These are phyloP conservation scores for Thermomucor indicae-seudaticae DNA, from an alignment of 371 early-diverging fungal genomes.

Conservation along the genomic window DNA sequence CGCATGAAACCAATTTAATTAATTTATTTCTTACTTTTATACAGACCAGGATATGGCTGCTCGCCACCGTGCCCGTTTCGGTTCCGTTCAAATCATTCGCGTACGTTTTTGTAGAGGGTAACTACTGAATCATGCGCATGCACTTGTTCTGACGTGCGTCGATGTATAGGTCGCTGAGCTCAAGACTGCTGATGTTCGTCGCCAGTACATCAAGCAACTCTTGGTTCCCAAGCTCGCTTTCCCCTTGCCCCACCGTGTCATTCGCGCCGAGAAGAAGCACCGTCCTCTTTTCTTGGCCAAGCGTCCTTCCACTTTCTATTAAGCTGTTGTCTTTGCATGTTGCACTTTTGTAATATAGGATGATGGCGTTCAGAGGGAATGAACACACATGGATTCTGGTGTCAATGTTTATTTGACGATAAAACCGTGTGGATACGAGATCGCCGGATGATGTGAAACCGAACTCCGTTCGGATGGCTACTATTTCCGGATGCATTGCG, in stretches of 20 bases:
- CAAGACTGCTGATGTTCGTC: conserved; percentile 87
- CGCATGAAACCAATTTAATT: background rate
- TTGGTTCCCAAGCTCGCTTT: conserved; percentile 86
- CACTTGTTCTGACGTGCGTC: background rate
- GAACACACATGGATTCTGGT: too few relatives aligned
- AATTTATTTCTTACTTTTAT: background rate
- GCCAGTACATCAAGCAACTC: conserved; percentile 97
- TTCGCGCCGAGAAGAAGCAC: conserved; percentile 67
- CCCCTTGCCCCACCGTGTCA: conserved; percentile 97
- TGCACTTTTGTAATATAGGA: too few relatives aligned
- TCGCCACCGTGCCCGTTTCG: conserved; percentile 98
- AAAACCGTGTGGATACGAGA: too few relatives aligned
- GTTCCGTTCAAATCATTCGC: conserved; percentile 97
- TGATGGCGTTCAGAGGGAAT: too few relatives aligned
- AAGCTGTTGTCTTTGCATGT: too few relatives aligned
- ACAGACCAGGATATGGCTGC: conserved; percentile 98
- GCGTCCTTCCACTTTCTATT: conserved; percentile 90
- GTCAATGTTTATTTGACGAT: too few relatives aligned
- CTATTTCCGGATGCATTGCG: too few relatives aligned
- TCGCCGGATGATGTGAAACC: too few relatives aligned
- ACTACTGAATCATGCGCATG: background rate
- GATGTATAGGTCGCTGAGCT: conserved; percentile 70
- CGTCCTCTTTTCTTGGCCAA: conserved; percentile 83
- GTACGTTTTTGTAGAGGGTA: conserved; percentile 19
- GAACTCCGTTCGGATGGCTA: too few relatives aligned